Base-by-base conservation (phyloP, 768 basidiomycete species). In the Gloeostereum incarnatum region DNA sequence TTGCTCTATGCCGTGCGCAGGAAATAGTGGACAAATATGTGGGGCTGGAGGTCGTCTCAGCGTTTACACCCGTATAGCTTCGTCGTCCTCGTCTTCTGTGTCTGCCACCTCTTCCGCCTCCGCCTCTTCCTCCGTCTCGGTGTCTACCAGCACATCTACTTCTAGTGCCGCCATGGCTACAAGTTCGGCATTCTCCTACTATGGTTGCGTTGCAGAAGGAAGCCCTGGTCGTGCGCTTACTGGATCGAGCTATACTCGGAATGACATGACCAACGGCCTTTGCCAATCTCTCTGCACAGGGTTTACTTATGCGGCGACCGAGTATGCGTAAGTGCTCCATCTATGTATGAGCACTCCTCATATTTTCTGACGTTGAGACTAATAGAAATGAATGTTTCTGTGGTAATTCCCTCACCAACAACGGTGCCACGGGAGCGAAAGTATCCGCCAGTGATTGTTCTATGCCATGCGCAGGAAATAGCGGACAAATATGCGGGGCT, bases 181-280 rank as follows among this genome's bases (percentile, higher is more conserved):
- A n/a, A 42, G 24, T 35, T 22, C 44, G 18, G 25, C 40, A 3
- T 40, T 40, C 38, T 47, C 26, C 4, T 50, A 50, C 34, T 48
- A 54, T 21, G 60, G 60, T 27, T 62, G 60, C 27, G 49, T 58
- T 6, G 57, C 55, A 9, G 59, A 61, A 31, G 60, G 59, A 5
- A 59, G 58, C 2, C 43, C 46, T 13, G 57, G 60, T 17, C 58
- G 59, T 6, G 52, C 60, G 11, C 52, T 62, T 32, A 58, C 54
- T 4, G 55, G 45, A 1, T 40, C 52, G 11, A 52, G 48, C 31
- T 58, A 48, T 36, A 39, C 45, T 4, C 46, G 46, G 30, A 14
- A 43, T 3, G 44, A 53, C 24, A 63, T 63, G 61, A 61, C 60
- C 0, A 54, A 57, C 16, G 46, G 48, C 31, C 30, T 48, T 5